phyloP scores from a whole-genome alignment of 2,329 filamentous ascomycete species.

The Metarhizium guizhouense region DNA sequence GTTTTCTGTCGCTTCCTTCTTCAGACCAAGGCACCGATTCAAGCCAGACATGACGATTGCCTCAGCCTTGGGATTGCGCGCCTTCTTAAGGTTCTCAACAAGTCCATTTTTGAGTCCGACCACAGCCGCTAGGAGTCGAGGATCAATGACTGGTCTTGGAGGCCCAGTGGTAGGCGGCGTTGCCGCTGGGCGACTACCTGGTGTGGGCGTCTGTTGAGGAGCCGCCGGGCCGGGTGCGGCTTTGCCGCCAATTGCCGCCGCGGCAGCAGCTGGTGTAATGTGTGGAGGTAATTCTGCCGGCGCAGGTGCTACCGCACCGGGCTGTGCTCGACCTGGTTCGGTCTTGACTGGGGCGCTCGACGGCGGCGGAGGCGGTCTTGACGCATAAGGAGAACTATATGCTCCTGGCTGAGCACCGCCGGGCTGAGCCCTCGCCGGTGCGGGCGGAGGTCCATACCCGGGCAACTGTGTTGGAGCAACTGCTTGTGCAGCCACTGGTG shows the following conservation, averaged over 20 bases:
- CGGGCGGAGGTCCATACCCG: slow-evolving; percentile 26
- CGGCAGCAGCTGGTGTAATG: slow-evolving; percentile 4
- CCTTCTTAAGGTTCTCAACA: slow-evolving; percentile 34
- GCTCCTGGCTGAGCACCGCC: slow-evolving; percentile 21
- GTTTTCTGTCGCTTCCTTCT: slow-evolving; percentile 33
- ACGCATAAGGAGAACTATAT: slow-evolving; percentile 29
- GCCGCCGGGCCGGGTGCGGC: slow-evolving; percentile 8
- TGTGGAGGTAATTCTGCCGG: slow-evolving; percentile 11
- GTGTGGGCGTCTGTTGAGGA: slow-evolving; percentile 8
- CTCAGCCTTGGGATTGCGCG: slow-evolving; percentile 32
- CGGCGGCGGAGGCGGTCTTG: slow-evolving; percentile 23
- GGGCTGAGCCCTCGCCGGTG: slow-evolving; percentile 23
- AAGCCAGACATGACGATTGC: slow-evolving; percentile 44
- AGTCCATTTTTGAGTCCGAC: slow-evolving; percentile 38
- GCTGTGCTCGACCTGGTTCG: slow-evolving; percentile 16
- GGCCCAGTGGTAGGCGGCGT: slow-evolving; percentile 17
- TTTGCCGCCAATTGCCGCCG: background rate
- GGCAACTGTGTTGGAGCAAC: slow-evolving; percentile 25
- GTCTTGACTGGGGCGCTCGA: slow-evolving; percentile 18
- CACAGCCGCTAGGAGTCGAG: slow-evolving; percentile 32
- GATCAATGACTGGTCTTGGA: slow-evolving; percentile 32
- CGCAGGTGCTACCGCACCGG: slow-evolving; percentile 4
- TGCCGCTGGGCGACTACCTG: slow-evolving; percentile 15
- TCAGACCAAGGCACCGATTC: slow-evolving; percentile 41
- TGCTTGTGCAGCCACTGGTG: slow-evolving; percentile 16